Evolutionary conservation across 306 rosid genomes (phyloP).

Genomic region (Biancaea sappan): DNA sequence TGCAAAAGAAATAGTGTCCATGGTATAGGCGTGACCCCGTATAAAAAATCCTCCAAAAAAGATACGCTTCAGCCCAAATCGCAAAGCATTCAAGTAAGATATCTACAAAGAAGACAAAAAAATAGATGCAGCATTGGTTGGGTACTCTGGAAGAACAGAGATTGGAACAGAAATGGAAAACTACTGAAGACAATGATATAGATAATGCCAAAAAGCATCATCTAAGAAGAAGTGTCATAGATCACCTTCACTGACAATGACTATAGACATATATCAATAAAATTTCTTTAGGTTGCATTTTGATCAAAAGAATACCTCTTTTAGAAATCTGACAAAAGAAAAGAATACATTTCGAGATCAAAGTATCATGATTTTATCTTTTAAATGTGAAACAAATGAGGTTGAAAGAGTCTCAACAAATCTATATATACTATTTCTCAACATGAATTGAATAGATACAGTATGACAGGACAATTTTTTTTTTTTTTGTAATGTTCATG

Average conservation of each 20-base stretch:
- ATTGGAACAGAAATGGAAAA: slow-evolving; percentile 15
- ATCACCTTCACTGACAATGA: slow-evolving; percentile 14
- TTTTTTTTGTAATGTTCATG: not conserved
- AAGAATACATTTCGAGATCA: slow-evolving; percentile 8
- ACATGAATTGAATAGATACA: not conserved
- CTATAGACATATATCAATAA: not conserved
- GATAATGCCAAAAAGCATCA: slow-evolving; percentile 19
- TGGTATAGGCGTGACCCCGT: slow-evolving; percentile 98
- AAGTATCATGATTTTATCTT: not conserved
- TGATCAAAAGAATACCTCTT: slow-evolving; percentile 4
- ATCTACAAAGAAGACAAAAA: slow-evolving; percentile 55
- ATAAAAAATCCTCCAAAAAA: slow-evolving; percentile 99
- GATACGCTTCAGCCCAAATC: slow-evolving; percentile 84
- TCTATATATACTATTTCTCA: not conserved
- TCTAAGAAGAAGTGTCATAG: slow-evolving; percentile 1
- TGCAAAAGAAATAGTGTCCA: slow-evolving; percentile 98
- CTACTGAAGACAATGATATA: slow-evolving; percentile 12
- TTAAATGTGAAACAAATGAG: not conserved
- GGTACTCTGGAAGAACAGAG: slow-evolving; percentile 23
- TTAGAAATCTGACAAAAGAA: slow-evolving; percentile 8
- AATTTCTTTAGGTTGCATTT: slow-evolving; percentile 21
- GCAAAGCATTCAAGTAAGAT: slow-evolving; percentile 87
- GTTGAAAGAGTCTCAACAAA: slow-evolving; percentile 6
- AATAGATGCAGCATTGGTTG: slow-evolving; percentile 18
- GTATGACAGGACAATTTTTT: not conserved